Percentiles rank a stretch among this genome's conserved stretches.
These are phyloP conservation scores for Penicillium sclerotiorum DNA, from an alignment of 2,329 filamentous ascomycete genomes.

Conservation along the genomic window DNA sequence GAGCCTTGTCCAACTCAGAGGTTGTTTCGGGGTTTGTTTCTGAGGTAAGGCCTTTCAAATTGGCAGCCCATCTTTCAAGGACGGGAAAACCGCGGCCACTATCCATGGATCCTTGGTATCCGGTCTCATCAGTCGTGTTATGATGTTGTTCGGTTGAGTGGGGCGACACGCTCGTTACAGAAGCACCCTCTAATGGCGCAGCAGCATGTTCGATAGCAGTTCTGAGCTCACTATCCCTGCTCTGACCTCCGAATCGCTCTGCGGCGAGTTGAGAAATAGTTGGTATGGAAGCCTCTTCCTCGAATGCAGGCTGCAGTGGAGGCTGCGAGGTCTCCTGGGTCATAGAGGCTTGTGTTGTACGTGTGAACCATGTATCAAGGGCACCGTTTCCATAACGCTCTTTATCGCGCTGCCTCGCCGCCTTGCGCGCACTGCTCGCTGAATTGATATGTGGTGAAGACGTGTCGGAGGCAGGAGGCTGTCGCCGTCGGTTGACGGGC, in stretches of 20 bases:
- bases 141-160: neutral
- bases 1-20: constrained; percentile 20
- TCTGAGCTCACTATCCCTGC: no score
- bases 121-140: neutral
- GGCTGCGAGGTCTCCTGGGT: neutral
- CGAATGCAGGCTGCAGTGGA: neutral
- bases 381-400: constrained; percentile 27
- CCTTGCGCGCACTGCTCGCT: constrained; percentile 1
- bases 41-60: constrained; percentile 11
- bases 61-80: constrained; percentile 26
- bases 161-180: neutral
- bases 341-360: constrained; percentile 17
- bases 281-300: constrained; percentile 1
- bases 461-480: neutral
- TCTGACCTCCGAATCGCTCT: constrained; percentile 19
- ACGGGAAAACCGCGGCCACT: constrained; percentile 26
- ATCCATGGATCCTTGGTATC: constrained; percentile 13
- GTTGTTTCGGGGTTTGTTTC: neutral
- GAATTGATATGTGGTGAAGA: neutral
- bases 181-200: no score
- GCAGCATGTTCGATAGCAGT: no score
- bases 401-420: constrained; percentile 16
- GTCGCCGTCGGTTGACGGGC: constrained; percentile 6
- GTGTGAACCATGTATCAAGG: constrained; percentile 26
- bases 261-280: constrained; percentile 20